phyloP scores from a whole-genome alignment of 176 grass and related monocot genomes.

The Bonia amplexicaulis region DNA sequence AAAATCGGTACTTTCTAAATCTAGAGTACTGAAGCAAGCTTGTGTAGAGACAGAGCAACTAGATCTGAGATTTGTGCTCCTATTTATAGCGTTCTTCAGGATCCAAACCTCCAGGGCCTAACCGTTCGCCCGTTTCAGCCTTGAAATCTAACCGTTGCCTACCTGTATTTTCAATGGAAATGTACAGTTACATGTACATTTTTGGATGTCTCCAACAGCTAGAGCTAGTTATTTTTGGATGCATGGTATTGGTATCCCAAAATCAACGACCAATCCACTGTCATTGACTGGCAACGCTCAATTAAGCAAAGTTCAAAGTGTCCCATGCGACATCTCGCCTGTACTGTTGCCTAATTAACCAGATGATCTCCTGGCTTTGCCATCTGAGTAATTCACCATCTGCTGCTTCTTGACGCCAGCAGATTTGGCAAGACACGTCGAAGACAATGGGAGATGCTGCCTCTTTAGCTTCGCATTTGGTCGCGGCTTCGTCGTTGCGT shows the following conservation, averaged over 20 bases:
- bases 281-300: conserved; percentile 15
- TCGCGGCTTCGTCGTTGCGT: neutral
- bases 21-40: too few relatives aligned
- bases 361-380: conserved; percentile 20
- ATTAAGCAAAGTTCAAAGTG: neutral
- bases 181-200: neutral
- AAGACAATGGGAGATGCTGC: neutral
- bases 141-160: neutral
- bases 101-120: neutral
- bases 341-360: neutral
- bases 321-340: neutral
- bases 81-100: neutral
- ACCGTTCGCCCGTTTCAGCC: neutral
- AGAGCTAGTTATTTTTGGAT: conserved; percentile 19
- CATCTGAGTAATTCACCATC: neutral
- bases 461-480: neutral
- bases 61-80: neutral
- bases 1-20: neutral
- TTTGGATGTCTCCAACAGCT: neutral
- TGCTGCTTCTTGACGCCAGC: neutral
- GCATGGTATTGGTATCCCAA: neutral
- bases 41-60: neutral
- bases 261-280: neutral
- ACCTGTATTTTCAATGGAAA: neutral
- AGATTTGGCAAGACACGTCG: neutral